Evolutionary conservation across 768 basidiomycete species (phyloP).

Genomic region (Phaeolepiota aurea): DNA sequence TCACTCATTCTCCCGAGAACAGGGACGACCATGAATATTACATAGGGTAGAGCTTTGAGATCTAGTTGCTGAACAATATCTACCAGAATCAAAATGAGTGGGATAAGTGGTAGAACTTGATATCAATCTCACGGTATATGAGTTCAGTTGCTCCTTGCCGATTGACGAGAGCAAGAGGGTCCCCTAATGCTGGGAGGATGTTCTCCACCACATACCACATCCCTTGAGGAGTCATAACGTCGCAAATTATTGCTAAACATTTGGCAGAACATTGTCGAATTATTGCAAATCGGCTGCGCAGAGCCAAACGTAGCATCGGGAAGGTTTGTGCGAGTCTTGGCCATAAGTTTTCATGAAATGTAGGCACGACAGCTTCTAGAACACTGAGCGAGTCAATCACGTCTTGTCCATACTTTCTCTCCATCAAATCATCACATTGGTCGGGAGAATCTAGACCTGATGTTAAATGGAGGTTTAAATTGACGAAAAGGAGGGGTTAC

Average conservation of each 20-base stretch:
- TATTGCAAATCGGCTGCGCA: constrained; percentile 85
- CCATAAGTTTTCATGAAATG: constrained; percentile 65
- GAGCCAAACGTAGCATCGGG: constrained; percentile 65
- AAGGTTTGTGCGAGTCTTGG: constrained; percentile 63
- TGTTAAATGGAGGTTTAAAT: constrained; percentile 1
- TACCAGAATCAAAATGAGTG: constrained; percentile 19
- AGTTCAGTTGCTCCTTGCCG: constrained; percentile 88
- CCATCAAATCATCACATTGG: constrained; percentile 57
- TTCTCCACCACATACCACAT: constrained; percentile 88
- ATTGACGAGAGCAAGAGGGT: constrained; percentile 63
- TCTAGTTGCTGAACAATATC: constrained; percentile 90
- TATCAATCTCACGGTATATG: constrained; percentile 70
- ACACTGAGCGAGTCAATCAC: constrained; percentile 91
- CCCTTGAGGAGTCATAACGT: constrained; percentile 75
- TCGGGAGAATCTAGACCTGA: constrained; percentile 37
- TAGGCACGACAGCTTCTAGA: constrained; percentile 72
- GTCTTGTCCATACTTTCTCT: constrained; percentile 74
- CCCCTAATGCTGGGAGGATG: constrained; percentile 74
- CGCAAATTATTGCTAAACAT: constrained; percentile 83
- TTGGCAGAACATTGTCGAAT: constrained; percentile 83
- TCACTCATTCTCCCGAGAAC: constrained; percentile 98
- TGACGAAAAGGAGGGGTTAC: constrained; percentile 26
- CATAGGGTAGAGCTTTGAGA: constrained; percentile 91
- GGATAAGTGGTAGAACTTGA: constrained; percentile 9
- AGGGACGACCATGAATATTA: constrained; percentile 94